A percentile compares a stretch with the other conserved stretches of the same genome.
Conservation (phyloP, 345 rosid genomes). For the Diplotaxis tenuifolia region DNA sequence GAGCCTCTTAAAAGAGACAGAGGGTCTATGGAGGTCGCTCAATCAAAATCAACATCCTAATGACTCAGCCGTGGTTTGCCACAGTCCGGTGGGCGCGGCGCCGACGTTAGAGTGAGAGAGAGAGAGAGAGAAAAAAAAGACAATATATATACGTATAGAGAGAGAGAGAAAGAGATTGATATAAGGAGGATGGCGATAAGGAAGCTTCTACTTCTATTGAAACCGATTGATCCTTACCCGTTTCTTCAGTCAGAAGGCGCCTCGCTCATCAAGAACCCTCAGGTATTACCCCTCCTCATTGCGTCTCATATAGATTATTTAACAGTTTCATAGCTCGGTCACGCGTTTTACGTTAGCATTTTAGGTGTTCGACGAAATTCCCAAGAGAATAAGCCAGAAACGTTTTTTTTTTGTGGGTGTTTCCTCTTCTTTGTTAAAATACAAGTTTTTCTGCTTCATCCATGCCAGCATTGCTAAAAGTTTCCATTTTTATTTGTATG, state of each 20-base stretch:
- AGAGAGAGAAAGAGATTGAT: background rate
- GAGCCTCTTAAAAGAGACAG: background rate
- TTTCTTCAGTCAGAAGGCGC: conserved; percentile 37
- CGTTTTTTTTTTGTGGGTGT: background rate
- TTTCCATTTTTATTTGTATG: background rate
- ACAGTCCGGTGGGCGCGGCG: background rate
- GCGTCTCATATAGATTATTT: background rate
- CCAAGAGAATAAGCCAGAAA: background rate
- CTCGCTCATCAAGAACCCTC: conserved; percentile 48
- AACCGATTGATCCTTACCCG: conserved; percentile 64
- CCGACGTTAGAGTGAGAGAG: background rate
- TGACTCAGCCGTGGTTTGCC: background rate
- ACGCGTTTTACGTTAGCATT: conserved; percentile 2
- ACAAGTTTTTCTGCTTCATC: background rate
- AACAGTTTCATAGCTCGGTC: background rate
- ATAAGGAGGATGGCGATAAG: conserved; percentile 56
- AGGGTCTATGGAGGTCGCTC: background rate
- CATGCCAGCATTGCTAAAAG: background rate
- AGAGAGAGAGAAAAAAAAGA: background rate
- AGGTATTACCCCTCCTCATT: conserved; percentile 34
- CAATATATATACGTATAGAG: background rate
- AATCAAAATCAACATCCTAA: background rate
- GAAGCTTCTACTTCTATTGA: conserved; percentile 68
- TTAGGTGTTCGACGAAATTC: conserved; percentile 48
- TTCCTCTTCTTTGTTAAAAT: background rate